These are phyloP conservation scores for Phytophthora syringae DNA, from an alignment of 352 stramenopile genomes.

Conservation along the genomic window DNA sequence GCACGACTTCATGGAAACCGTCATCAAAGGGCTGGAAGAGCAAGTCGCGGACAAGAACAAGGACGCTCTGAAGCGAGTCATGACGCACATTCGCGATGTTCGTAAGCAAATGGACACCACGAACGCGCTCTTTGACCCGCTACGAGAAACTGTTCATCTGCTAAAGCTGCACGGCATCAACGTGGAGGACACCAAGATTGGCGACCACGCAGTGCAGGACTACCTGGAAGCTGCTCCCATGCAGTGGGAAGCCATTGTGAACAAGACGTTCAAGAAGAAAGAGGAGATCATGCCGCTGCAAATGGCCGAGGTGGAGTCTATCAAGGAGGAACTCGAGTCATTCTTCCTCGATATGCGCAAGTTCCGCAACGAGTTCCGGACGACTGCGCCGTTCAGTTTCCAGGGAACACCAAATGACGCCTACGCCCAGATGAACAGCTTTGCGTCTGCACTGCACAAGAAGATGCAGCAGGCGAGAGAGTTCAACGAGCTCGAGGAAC, in stretches of 20 bases:
- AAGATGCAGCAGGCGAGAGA: slow-evolving; percentile 86
- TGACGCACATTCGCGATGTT: slow-evolving; percentile 96
- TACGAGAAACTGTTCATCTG: slow-evolving; percentile 94
- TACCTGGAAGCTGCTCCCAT: slow-evolving; percentile 96
- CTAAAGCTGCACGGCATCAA: slow-evolving; percentile 95
- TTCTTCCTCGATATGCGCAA: slow-evolving; percentile 95
- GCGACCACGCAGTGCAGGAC: slow-evolving; percentile 80
- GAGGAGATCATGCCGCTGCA: slow-evolving; percentile 98
- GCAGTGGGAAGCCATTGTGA: slow-evolving; percentile 98
- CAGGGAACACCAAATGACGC: slow-evolving; percentile 79
- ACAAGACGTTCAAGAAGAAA: slow-evolving; percentile 99
- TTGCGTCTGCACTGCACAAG: slow-evolving; percentile 66
- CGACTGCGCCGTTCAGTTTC: slow-evolving; percentile 95
- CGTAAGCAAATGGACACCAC: slow-evolving; percentile 94
- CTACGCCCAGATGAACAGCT: slow-evolving; percentile 87
- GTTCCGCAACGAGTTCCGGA: slow-evolving; percentile 95
- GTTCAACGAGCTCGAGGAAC: slow-evolving; percentile 88
- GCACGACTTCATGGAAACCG: slow-evolving; percentile 94
- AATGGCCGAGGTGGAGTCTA: slow-evolving; percentile 94
- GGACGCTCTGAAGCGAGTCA: slow-evolving; percentile 96
- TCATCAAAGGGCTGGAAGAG: slow-evolving; percentile 91
- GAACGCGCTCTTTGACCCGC: slow-evolving; percentile 94
- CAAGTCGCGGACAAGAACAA: slow-evolving; percentile 94
- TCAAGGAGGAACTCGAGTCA: slow-evolving; percentile 94
- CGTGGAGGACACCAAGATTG: slow-evolving; percentile 90